Percentiles rank a stretch among this genome's conserved stretches.
Evolutionary conservation across 495 filamentous ascomycete species (phyloP).

Genomic region (Penicillium coffeae): DNA sequence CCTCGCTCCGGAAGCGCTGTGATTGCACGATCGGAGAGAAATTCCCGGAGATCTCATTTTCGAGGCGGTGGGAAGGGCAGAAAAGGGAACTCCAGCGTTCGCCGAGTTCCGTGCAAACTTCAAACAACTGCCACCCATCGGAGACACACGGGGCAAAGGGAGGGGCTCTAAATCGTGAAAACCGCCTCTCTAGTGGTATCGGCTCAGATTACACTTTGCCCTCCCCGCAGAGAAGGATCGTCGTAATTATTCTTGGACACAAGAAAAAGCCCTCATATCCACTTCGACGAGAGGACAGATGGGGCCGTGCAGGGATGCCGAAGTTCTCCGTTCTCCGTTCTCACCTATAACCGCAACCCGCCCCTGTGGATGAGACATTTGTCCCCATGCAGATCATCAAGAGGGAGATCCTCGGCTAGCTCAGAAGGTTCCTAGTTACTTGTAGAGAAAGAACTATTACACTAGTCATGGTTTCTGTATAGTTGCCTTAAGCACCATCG

Average conservation of each 20-base stretch:
- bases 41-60: neutral
- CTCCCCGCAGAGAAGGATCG: slow-evolving; percentile 6
- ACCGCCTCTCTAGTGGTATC: neutral
- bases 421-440: no score
- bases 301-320: neutral
- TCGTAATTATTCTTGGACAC: neutral
- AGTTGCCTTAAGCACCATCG: no score
- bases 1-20: neutral
- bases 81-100: neutral
- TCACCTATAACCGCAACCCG: no score
- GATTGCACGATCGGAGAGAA: neutral
- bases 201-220: slow-evolving; percentile 1
- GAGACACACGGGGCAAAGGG: slow-evolving; percentile 12
- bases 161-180: slow-evolving; percentile 5
- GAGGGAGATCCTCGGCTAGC: no score
- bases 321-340: no score
- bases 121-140: slow-evolving; percentile 17
- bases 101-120: neutral
- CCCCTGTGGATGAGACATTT: no score
- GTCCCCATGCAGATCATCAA: no score
- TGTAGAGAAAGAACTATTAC: no score
- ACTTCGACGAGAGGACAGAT: neutral
- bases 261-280: neutral
- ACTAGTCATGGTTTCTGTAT: no score
- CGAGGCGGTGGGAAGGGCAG: neutral